Evolutionary conservation across 225 moss, liverwort and hornwort species (phyloP).

Genomic region (Marchantia paleacea): DNA sequence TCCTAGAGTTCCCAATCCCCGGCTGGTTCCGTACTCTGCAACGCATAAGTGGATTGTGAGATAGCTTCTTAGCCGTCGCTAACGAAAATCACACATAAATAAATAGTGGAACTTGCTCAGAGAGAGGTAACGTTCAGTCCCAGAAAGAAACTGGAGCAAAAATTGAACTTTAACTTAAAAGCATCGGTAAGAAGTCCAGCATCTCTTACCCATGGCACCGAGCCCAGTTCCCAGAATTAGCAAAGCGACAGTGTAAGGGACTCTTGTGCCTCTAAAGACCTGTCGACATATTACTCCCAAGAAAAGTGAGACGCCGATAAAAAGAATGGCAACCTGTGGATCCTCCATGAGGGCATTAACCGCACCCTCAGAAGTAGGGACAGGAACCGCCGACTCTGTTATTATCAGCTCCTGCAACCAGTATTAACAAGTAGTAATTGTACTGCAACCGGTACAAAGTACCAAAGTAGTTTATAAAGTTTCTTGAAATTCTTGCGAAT

Average conservation of each 20-base stretch:
- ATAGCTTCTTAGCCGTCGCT: background rate
- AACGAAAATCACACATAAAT: background rate
- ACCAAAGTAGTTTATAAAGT: too few relatives aligned
- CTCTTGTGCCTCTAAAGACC: constrained; percentile 52
- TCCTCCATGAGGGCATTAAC: background rate
- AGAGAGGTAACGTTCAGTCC: background rate
- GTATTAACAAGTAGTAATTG: background rate
- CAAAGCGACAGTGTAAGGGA: constrained; percentile 90
- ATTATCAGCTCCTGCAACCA: constrained; percentile 4
- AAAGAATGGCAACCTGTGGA: constrained; percentile 77
- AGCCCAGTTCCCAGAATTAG: constrained; percentile 69
- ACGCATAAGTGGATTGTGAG: background rate
- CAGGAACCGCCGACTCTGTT: background rate
- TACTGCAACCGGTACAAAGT: background rate
- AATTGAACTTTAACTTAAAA: background rate
- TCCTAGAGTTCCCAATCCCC: constrained; percentile 75
- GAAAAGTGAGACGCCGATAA: constrained; percentile 66
- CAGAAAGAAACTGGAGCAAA: background rate
- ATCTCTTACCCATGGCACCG: constrained; percentile 67
- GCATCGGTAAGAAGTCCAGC: background rate
- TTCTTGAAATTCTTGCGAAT: too few relatives aligned
- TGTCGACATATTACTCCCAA: constrained; percentile 79
- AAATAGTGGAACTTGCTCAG: background rate
- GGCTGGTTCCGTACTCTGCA: constrained; percentile 79
- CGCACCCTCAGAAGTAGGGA: background rate